Evolutionary conservation across 495 filamentous ascomycete genomes (phyloP), one percentile per base, ranked within the genome.

Genomic region (Daldinia bambusicola): DNA sequence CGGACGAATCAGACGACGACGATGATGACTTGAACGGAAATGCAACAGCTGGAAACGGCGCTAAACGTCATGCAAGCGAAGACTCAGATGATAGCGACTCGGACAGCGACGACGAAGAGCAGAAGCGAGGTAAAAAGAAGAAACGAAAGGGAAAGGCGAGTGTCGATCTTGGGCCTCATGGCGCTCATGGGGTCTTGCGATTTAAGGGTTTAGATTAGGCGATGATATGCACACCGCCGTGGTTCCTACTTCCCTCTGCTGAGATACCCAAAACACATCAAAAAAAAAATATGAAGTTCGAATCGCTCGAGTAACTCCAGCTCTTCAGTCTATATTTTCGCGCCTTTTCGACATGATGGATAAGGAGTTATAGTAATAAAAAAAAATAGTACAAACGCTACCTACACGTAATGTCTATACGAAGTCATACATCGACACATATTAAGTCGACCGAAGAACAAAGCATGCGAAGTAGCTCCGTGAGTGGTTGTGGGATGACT

Each of bases 161-260:
- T 13, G 63, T 89, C 75, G 84, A 84, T 56, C 88, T 87, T 57
- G 80, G 84, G 41, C 81, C 80, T 34, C 78, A 78, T 51, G 78
- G 81, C 48, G 87, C 83, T 69, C 85, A 87, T 61, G 85, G 89
- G 43, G 83, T 92, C 48, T 81, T 90, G 74, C 86, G 82, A 36
- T 91, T 93, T 71, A 81, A 84, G 64, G 90, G 90, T 61, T 64
- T 93, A 75, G 89, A 90, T 80, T 91, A 75, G 81, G 65, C 38
- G 61, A 36, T 41, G 2, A 51, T 31, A 30, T 48, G 26, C 6
- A 14, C 45, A 34, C 9, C 4, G 9, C 40, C 37, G 12, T 43
- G 36, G 13, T n/a, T 22, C 59, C 34, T 10, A 57, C 57, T 60
- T 58, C 41, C 66, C n/a, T 58, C 43, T 63, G 5, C 45, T 50